Evolutionary conservation across 345 rosid species (phyloP).

Genomic region (Capsella bursapastoris): DNA sequence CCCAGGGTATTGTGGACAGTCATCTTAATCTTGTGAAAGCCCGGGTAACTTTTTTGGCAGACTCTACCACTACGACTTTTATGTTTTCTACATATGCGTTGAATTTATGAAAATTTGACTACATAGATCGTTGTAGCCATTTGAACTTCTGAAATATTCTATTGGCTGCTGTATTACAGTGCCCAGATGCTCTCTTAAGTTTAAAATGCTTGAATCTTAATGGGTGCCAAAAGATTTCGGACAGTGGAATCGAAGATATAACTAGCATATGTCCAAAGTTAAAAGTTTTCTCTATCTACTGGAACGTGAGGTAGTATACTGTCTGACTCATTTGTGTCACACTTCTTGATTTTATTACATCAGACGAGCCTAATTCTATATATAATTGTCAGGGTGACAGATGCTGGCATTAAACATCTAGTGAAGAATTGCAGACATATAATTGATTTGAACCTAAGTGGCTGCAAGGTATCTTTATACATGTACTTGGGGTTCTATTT

Average conservation of each 20-base stretch:
- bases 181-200: constrained; percentile 53
- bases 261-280: constrained; percentile 65
- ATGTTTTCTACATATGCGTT: not conserved
- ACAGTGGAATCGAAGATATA: constrained; percentile 76
- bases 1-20: constrained; percentile 73
- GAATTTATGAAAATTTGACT: not conserved
- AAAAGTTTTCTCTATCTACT: constrained; percentile 80
- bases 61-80: not conserved
- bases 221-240: constrained; percentile 95
- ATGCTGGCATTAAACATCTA: constrained; percentile 60
- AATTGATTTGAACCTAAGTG: constrained; percentile 82
- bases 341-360: constrained; percentile 17
- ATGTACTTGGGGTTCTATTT: constrained; percentile 24
- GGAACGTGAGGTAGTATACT: constrained; percentile 81
- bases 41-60: constrained; percentile 48
- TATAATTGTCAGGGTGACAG: constrained; percentile 64
- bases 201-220: constrained; percentile 84
- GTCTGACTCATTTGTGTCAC: constrained; percentile 7
- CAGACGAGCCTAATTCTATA: constrained; percentile 15
- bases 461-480: constrained; percentile 74
- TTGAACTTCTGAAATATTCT: not conserved
- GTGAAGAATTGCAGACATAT: constrained; percentile 68
- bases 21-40: constrained; percentile 66
- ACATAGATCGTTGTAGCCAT: not conserved
- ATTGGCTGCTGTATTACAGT: constrained; percentile 50